Percentiles rank a stretch among this genome's conserved stretches.
Evolutionary conservation across 129 eudicot genomes (phyloP).

Genomic region (Smallanthus sonchifolius): DNA sequence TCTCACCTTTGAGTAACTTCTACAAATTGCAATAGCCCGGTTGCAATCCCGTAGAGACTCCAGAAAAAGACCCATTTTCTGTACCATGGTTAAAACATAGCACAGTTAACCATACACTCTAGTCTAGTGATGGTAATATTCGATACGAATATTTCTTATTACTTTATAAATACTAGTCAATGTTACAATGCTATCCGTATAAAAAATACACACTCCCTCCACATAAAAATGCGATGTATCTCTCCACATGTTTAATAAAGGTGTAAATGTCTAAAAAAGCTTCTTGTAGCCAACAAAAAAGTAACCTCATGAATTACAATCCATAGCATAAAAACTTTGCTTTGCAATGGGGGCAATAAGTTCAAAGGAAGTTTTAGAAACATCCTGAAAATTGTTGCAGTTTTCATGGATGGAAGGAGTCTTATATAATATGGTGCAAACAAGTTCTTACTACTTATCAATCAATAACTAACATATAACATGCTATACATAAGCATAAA

Average conservation of each 20-base stretch:
- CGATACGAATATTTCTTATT: neutral
- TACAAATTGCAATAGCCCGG: constrained; percentile 56
- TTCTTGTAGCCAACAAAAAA: neutral
- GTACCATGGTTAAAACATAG: constrained; percentile 14
- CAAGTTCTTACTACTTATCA: neutral
- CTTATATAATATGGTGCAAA: neutral
- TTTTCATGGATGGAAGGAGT: neutral
- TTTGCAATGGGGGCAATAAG: neutral
- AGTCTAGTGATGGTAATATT: neutral
- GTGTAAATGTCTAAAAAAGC: neutral
- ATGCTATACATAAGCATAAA: neutral
- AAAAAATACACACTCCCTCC: neutral
- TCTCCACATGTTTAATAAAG: constrained; percentile 1
- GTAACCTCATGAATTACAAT: neutral
- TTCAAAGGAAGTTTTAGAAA: neutral
- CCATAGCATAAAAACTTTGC: neutral
- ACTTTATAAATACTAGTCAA: neutral
- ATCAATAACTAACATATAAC: neutral
- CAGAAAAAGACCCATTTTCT: constrained; percentile 64
- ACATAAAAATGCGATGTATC: neutral
- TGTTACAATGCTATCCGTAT: neutral
- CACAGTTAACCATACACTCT: neutral
- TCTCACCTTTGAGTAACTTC: constrained; percentile 73
- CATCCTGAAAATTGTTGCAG: neutral
- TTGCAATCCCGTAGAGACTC: constrained; percentile 75